Percentiles rank a stretch among this genome's conserved stretches.
Conservation (phyloP, 1,284 basidiomycete genomes). For the Malassezia psittaci region DNA sequence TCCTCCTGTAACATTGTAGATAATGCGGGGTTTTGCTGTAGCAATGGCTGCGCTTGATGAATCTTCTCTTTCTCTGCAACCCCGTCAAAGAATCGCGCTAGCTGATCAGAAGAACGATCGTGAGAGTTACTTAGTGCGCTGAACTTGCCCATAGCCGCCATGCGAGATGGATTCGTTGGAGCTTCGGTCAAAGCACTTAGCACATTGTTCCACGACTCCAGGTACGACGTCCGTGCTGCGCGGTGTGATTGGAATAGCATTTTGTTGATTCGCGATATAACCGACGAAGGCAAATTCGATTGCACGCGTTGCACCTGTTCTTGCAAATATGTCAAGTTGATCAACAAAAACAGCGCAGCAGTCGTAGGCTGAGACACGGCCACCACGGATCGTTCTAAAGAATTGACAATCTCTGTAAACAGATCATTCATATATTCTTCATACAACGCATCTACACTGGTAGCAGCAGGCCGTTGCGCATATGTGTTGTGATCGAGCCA, state of each 20-base stretch:
- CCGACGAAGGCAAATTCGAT: background rate
- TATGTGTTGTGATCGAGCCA: constrained; percentile 1
- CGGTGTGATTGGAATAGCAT: constrained; percentile 8
- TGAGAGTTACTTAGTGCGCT: background rate
- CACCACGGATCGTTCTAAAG: constrained; percentile 13
- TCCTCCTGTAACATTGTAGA: constrained; percentile 9
- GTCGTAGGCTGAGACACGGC: constrained; percentile 11
- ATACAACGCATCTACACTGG: background rate
- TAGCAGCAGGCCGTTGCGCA: background rate
- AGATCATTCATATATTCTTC: constrained; percentile 10
- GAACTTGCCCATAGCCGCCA: background rate
- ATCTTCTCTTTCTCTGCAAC: constrained; percentile 6
- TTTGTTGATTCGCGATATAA: background rate
- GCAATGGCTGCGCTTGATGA: constrained; percentile 8
- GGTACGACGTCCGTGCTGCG: constrained; percentile 9
- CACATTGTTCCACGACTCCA: constrained; percentile 17
- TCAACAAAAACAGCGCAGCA: constrained; percentile 14
- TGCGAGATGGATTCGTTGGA: background rate
- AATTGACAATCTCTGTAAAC: constrained; percentile 1
- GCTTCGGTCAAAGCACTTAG: constrained; percentile 3
- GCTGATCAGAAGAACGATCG: background rate
- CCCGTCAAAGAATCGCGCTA: constrained; percentile 3
- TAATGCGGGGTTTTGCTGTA: background rate
- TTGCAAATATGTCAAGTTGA: constrained; percentile 11
- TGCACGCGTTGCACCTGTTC: background rate